Percentiles rank a stretch among this genome's conserved stretches.
phyloP scores from a whole-genome alignment of 441 rosid genomes.

The Jatropha multifida region DNA sequence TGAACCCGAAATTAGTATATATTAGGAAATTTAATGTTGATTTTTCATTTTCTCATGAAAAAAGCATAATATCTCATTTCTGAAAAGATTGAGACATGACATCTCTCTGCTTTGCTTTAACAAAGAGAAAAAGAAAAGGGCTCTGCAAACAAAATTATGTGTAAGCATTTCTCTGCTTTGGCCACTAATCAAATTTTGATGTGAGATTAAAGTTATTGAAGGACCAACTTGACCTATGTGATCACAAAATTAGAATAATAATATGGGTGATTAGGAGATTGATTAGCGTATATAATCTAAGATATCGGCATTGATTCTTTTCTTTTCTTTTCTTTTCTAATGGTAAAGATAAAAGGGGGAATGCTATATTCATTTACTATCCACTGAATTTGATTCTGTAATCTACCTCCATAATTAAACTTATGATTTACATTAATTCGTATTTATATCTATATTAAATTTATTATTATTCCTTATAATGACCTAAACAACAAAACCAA shows the following conservation, averaged over 20 bases:
- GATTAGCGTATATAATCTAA: slow-evolving; percentile 26
- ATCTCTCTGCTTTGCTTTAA: slow-evolving; percentile 18
- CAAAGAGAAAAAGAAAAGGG: slow-evolving; percentile 10
- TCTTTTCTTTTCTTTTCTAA: slow-evolving; percentile 10
- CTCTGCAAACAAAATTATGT: background rate
- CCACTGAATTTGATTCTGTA: slow-evolving; percentile 14
- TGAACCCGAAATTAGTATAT: too few relatives aligned
- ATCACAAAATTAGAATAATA: slow-evolving; percentile 18
- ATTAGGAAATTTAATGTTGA: background rate
- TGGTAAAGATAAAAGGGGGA: background rate
- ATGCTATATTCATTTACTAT: slow-evolving; percentile 3
- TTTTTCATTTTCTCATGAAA: background rate
- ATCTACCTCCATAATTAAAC: slow-evolving; percentile 1
- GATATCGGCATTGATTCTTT: slow-evolving; percentile 17
- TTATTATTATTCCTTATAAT: background rate
- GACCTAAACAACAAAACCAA: background rate
- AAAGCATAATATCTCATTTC: slow-evolving; percentile 14
- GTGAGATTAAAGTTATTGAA: slow-evolving; percentile 15
- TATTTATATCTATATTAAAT: background rate
- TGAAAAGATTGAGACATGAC: slow-evolving; percentile 26
- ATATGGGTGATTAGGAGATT: slow-evolving; percentile 19
- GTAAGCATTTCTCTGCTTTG: slow-evolving; percentile 22
- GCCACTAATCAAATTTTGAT: slow-evolving; percentile 10
- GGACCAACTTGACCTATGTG: slow-evolving; percentile 9
- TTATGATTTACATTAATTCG: background rate